A percentile compares a stretch with the other conserved stretches of the same genome.
phyloP scores from a whole-genome alignment of 129 eudicot genomes.

The Flaveria robusta region DNA sequence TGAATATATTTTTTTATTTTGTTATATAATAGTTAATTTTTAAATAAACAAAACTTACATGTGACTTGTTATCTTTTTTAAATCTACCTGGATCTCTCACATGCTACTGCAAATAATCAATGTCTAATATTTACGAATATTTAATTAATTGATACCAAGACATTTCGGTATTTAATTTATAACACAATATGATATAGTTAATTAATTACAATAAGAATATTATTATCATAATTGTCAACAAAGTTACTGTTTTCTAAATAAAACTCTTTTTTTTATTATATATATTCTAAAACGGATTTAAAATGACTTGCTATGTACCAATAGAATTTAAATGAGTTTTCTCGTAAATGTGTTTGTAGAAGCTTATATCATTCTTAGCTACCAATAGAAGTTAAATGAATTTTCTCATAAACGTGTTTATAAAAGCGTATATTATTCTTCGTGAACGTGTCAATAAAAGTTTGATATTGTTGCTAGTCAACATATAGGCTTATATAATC shows the following conservation, averaged over 20 bases:
- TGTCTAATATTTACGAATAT: neutral
- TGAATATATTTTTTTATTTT: too few relatives aligned
- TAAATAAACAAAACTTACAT: neutral
- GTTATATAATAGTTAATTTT: neutral
- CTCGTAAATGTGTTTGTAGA: too few relatives aligned
- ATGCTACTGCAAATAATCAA: neutral
- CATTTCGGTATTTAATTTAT: neutral
- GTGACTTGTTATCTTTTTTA: neutral
- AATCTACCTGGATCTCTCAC: neutral
- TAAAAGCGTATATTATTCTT: too few relatives aligned
- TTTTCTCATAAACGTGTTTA: too few relatives aligned
- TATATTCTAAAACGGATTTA: neutral
- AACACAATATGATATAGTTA: neutral
- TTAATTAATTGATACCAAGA: neutral
- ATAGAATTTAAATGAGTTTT: too few relatives aligned
- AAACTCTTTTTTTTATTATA: neutral
- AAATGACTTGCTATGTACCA: too few relatives aligned
- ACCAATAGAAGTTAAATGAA: too few relatives aligned
- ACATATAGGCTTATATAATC: too few relatives aligned
- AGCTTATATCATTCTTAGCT: too few relatives aligned
- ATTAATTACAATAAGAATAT: neutral
- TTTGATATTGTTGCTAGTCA: too few relatives aligned
- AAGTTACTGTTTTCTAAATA: neutral
- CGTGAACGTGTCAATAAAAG: too few relatives aligned
- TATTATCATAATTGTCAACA: neutral